Evolutionary conservation across 2,329 filamentous ascomycete species (phyloP), one percentile per base, ranked within the genome.

Genomic region (Ceratocystis lukuohia): DNA sequence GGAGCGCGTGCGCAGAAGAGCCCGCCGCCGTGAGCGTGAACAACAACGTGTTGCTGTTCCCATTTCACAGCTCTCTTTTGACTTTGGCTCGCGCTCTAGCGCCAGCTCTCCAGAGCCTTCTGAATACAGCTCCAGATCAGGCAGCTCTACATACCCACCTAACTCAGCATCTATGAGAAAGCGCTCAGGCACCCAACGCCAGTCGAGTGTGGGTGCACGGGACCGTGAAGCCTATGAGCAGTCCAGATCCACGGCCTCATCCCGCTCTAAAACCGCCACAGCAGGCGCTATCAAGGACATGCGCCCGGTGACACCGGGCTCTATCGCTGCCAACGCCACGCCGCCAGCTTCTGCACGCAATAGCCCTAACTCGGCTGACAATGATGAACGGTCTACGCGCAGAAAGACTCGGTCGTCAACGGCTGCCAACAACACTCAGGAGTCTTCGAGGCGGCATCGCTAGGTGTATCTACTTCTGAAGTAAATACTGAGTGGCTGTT

Each of bases 11-110:
- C 73, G 71, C 45, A 72, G 73, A 71, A 65, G 64, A 15, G 69
- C 68, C 56, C 69, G 67, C 10, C 69, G 70, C 62, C 64, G 64
- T 15, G 66, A 75, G 71, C 73, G 74, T 57, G 79, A 76, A 70
- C 50, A 80, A 65, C 75, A 80, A 65, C 78, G 82, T 28, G 75
- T 83, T 59, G 77, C 82, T 5, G 75, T 85, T 28, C 81, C 82
- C 1, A 74, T 85, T 17, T 77, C 81, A 5, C 78, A 82, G 12
- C 75, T 85, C 33, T 65, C 63, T 28, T 46, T 61, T 30, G 62
- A 62, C 46, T 45, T 67, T 59, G 56, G 15, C 33, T 65, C 63
- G 7, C 61, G 61, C 12, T 63, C 61, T 17, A 63, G 30, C 17
- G 61, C 28, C 53, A 62, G 53, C 22, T 65, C 66, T 17, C 62